phyloP scores from a whole-genome alignment of 1,284 basidiomycete species.

The Boletus chippewaensis region DNA sequence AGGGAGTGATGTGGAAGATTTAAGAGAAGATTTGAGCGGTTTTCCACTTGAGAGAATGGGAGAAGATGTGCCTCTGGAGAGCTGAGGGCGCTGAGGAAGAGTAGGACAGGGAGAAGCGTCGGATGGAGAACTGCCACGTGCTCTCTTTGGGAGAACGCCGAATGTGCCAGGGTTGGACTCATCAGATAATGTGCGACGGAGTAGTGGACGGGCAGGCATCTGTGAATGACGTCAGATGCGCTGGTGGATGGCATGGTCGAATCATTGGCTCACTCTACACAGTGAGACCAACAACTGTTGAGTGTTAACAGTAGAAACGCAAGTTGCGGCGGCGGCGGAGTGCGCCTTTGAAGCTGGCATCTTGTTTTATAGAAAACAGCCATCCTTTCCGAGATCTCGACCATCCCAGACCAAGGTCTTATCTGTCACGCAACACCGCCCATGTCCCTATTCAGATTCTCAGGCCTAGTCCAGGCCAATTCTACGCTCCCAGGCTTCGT shows the following conservation, averaged over 20 bases:
- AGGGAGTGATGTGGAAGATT: slow-evolving; percentile 54
- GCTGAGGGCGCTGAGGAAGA: slow-evolving; percentile 13
- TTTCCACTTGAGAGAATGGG: slow-evolving; percentile 73
- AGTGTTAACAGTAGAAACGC: no score
- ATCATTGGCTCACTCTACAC: no score
- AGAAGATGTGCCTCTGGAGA: slow-evolving; percentile 31
- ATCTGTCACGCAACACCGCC: no score
- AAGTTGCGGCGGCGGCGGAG: no score
- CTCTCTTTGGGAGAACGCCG: slow-evolving; percentile 44
- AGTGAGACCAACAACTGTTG: no score
- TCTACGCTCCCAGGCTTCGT: no score
- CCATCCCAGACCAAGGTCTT: no score
- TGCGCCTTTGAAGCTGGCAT: no score
- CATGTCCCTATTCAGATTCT: no score
- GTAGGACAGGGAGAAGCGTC: slow-evolving; percentile 3
- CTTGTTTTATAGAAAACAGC: no score
- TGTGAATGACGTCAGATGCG: background rate
- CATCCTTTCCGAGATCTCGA: no score
- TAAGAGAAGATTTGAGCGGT: slow-evolving; percentile 85
- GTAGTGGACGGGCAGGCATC: slow-evolving; percentile 10
- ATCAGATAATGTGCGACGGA: slow-evolving; percentile 38
- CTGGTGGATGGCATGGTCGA: background rate
- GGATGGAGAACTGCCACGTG: slow-evolving; percentile 11
- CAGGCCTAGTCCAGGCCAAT: no score
- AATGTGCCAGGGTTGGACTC: slow-evolving; percentile 46